A percentile compares a stretch with the other conserved stretches of the same genome.
Evolutionary conservation across 495 filamentous ascomycete genomes (phyloP).

Genomic region (Penicillium steckii): DNA sequence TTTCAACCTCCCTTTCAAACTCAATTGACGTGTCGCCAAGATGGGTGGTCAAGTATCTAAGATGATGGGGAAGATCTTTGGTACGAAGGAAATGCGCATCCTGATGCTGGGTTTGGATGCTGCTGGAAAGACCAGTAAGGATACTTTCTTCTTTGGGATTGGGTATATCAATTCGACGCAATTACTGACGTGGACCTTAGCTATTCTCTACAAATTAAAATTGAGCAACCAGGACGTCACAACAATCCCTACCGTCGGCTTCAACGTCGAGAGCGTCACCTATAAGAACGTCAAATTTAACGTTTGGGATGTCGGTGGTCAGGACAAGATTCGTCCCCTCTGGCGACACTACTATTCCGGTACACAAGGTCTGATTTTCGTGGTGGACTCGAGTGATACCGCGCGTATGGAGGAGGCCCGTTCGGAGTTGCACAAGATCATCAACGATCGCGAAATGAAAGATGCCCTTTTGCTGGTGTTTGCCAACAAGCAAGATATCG

Average conservation of each 20-base stretch:
- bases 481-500: slow-evolving; percentile 96
- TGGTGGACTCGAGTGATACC: slow-evolving; percentile 89
- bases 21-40: slow-evolving; percentile 25
- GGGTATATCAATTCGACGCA: neutral
- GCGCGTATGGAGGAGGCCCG: slow-evolving; percentile 85
- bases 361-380: slow-evolving; percentile 96
- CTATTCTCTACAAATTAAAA: slow-evolving; percentile 99
- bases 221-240: slow-evolving; percentile 91
- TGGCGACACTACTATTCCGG: slow-evolving; percentile 99
- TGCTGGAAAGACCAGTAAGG: slow-evolving; percentile 91
- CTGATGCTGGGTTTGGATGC: slow-evolving; percentile 97
- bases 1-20: slow-evolving; percentile 1
- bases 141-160: neutral
- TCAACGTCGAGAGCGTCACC: slow-evolving; percentile 99
- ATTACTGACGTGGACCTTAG: slow-evolving; percentile 35
- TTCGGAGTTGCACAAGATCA: slow-evolving; percentile 89
- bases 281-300: slow-evolving; percentile 99
- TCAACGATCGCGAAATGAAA: slow-evolving; percentile 97
- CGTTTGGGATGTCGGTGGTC: slow-evolving; percentile 98
- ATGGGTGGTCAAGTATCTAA: slow-evolving; percentile 86
- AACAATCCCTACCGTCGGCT: slow-evolving; percentile 98
- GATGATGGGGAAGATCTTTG: slow-evolving; percentile 96
- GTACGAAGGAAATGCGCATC: slow-evolving; percentile 97
- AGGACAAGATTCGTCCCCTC: slow-evolving; percentile 97
- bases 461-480: slow-evolving; percentile 92